Evolutionary conservation across 2,329 filamentous ascomycete species (phyloP).

Genomic region (Verruconis gallopava): DNA sequence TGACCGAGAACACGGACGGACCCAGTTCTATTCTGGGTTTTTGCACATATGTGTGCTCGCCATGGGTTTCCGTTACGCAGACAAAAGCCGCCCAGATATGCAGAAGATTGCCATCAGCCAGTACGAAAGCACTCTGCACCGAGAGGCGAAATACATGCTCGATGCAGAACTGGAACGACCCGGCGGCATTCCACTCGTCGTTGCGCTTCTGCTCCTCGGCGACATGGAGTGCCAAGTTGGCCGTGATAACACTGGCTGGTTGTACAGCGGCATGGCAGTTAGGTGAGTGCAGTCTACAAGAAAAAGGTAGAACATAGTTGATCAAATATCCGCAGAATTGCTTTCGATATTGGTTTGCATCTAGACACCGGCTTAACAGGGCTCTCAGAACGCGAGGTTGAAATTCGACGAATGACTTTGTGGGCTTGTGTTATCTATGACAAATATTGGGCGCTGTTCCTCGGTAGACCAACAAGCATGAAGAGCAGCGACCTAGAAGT

Average conservation of each 20-base stretch:
- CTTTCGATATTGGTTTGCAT: constrained; percentile 38
- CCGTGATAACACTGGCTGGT: constrained; percentile 41
- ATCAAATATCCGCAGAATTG: constrained; percentile 26
- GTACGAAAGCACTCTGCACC: constrained; percentile 39
- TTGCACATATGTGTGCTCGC: constrained; percentile 40
- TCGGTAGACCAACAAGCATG: constrained; percentile 41
- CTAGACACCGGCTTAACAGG: constrained; percentile 31
- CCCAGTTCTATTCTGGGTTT: constrained; percentile 40
- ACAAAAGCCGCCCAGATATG: constrained; percentile 37
- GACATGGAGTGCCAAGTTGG: constrained; percentile 43
- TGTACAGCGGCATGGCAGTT: constrained; percentile 36
- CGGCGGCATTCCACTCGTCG: constrained; percentile 39
- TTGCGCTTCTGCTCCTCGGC: constrained; percentile 38
- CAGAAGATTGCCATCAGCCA: constrained; percentile 33
- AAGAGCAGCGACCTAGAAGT: constrained; percentile 39
- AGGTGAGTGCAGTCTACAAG: constrained; percentile 14
- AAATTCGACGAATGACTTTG: constrained; percentile 39
- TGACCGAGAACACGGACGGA: constrained; percentile 32
- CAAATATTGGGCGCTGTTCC: constrained; percentile 43
- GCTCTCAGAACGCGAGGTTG: constrained; percentile 33
- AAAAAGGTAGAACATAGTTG: constrained; percentile 21
- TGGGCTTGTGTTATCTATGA: constrained; percentile 41
- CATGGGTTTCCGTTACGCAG: constrained; percentile 40
- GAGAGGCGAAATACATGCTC: constrained; percentile 42
- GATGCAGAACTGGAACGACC: constrained; percentile 40